Conservation (phyloP, 164 flowering plant species). For the Cinnamomum micranthum region DNA sequence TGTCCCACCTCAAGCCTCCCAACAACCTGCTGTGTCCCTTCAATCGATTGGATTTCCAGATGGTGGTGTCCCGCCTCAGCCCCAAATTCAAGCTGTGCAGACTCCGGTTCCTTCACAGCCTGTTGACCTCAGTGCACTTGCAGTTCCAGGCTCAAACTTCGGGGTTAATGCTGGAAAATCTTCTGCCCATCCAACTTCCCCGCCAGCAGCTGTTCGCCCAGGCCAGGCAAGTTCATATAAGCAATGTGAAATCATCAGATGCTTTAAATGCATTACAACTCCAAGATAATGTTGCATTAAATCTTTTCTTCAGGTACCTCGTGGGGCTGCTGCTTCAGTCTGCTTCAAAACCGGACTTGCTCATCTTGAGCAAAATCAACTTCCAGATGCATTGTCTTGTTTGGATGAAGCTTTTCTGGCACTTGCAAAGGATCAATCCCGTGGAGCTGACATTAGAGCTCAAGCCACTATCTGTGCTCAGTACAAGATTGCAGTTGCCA, state of each 20-base stretch:
- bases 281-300: neutral
- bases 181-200: conserved; percentile 42
- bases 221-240: conserved; percentile 62
- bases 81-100: conserved; percentile 34
- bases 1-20: conserved; percentile 55
- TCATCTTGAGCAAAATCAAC: conserved; percentile 96
- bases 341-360: conserved; percentile 92
- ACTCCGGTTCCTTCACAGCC: conserved; percentile 56
- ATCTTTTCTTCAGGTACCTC: conserved; percentile 68
- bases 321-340: conserved; percentile 92
- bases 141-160: conserved; percentile 43
- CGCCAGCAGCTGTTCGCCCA: conserved; percentile 79
- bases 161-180: conserved; percentile 35
- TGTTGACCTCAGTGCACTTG: conserved; percentile 87
- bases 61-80: conserved; percentile 93
- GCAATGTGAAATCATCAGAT: neutral
- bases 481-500: conserved; percentile 93
- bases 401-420: conserved; percentile 98
- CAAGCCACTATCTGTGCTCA: conserved; percentile 99
- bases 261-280: neutral
- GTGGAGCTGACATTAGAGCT: conserved; percentile 93
- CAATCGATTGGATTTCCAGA: conserved; percentile 77
- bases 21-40: conserved; percentile 21
- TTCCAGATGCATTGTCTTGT: conserved; percentile 93
- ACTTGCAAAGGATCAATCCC: conserved; percentile 94